phyloP scores from a whole-genome alignment of 306 rosid genomes.

The Fragaria iinumae region DNA sequence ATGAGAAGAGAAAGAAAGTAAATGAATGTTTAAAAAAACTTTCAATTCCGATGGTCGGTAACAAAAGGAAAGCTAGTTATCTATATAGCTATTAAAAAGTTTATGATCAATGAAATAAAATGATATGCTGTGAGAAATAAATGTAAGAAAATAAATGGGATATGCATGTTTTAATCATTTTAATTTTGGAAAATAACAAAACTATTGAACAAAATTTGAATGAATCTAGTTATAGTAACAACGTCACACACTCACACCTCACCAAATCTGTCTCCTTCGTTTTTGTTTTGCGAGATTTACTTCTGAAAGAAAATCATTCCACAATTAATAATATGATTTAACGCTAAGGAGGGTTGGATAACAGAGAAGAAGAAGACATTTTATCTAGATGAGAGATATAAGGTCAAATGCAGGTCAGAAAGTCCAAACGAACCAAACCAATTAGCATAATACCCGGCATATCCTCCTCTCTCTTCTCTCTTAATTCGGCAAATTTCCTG shows the following conservation, averaged over 20 bases:
- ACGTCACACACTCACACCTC: neutral
- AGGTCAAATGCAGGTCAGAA: neutral
- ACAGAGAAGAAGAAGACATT: neutral
- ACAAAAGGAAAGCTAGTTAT: too few relatives aligned
- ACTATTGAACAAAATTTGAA: neutral
- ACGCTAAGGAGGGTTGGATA: neutral
- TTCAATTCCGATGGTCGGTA: too few relatives aligned
- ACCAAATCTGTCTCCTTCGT: neutral
- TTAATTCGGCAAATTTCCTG: neutral
- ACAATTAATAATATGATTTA: neutral
- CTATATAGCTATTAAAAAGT: too few relatives aligned
- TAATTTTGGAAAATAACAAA: neutral
- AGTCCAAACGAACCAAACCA: constrained; percentile 1
- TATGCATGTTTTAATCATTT: neutral
- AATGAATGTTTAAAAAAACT: too few relatives aligned
- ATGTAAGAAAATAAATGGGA: too few relatives aligned
- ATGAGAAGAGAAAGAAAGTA: too few relatives aligned
- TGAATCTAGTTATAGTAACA: neutral
- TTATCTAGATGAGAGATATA: neutral
- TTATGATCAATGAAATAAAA: too few relatives aligned
- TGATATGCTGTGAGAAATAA: too few relatives aligned
- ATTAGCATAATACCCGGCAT: neutral
- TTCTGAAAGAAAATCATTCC: too few relatives aligned
- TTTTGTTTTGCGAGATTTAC: neutral
- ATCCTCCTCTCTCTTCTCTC: neutral